phyloP scores from a whole-genome alignment of 805 yeast species.

The Allodekkera sacchari region DNA sequence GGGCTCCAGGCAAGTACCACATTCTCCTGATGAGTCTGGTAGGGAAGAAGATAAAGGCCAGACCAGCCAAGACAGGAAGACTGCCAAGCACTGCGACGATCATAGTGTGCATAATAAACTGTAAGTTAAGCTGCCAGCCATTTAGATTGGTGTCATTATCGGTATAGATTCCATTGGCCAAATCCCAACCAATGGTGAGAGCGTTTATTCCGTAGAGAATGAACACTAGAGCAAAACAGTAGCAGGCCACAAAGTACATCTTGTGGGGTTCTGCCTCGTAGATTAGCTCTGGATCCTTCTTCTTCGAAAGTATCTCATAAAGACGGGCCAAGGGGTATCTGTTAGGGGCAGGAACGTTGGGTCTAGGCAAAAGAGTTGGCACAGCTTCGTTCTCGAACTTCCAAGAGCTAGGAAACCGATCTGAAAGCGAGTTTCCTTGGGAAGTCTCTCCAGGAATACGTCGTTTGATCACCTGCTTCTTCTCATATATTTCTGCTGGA shows the following conservation, averaged over 20 bases:
- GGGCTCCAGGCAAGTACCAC: slow-evolving; percentile 62
- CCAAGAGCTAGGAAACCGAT: slow-evolving; percentile 53
- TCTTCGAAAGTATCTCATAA: slow-evolving; percentile 41
- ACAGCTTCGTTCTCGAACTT: slow-evolving; percentile 56
- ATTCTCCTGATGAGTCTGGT: slow-evolving; percentile 66
- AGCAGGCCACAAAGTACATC: slow-evolving; percentile 61
- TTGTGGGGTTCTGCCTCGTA: slow-evolving; percentile 83
- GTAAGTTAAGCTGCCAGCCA: slow-evolving; percentile 16
- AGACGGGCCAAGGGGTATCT: slow-evolving; percentile 53
- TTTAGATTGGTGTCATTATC: slow-evolving; percentile 24
- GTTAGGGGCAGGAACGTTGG: slow-evolving; percentile 71
- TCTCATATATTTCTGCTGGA: slow-evolving; percentile 17
- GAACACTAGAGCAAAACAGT: slow-evolving; percentile 60
- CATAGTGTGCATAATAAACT: slow-evolving; percentile 17
- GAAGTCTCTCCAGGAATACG: slow-evolving; percentile 50
- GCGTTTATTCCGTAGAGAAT: slow-evolving; percentile 56
- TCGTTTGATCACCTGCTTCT: slow-evolving; percentile 24
- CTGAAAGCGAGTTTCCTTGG: slow-evolving; percentile 39
- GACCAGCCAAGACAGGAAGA: slow-evolving; percentile 33
- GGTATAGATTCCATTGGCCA: slow-evolving; percentile 19
- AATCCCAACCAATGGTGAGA: slow-evolving; percentile 21
- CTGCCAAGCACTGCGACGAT: slow-evolving; percentile 32
- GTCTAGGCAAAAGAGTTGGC: slow-evolving; percentile 64
- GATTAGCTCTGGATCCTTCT: slow-evolving; percentile 59
- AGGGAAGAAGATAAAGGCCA: slow-evolving; percentile 46